These are phyloP conservation scores for Limtongozyma cylindracea DNA, from an alignment of 805 yeast species.

Conservation along the genomic window DNA sequence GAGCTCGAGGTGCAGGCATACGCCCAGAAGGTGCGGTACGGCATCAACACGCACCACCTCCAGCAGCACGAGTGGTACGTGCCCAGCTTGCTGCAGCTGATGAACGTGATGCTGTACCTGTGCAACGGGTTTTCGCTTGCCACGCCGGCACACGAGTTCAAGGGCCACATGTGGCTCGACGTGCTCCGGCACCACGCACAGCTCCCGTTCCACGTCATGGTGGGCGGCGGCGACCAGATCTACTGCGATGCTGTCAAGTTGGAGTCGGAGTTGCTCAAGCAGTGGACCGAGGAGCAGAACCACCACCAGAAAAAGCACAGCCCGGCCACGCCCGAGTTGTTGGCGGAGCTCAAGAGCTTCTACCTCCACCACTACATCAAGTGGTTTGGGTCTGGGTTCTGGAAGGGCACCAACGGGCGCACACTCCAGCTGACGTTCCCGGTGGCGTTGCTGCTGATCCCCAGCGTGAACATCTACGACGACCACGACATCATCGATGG, in stretches of 20 bases:
- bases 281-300: constrained; percentile 37
- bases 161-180: constrained; percentile 71
- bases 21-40: constrained; percentile 43
- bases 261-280: constrained; percentile 21
- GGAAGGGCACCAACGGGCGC: constrained; percentile 45
- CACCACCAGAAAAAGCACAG: constrained; percentile 14
- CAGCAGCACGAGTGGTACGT: constrained; percentile 23
- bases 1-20: constrained; percentile 16
- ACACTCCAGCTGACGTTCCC: constrained; percentile 51
- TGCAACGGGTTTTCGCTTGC: constrained; percentile 78
- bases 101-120: constrained; percentile 66
- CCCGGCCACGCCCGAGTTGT: constrained; percentile 19
- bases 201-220: constrained; percentile 67
- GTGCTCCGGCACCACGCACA: constrained; percentile 38
- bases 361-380: constrained; percentile 51
- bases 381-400: constrained; percentile 84
- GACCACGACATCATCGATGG: constrained; percentile 97
- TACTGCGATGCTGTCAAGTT: constrained; percentile 65
- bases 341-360: constrained; percentile 28
- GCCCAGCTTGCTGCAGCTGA: constrained; percentile 37
- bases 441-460: constrained; percentile 57
- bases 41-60: constrained; percentile 14
- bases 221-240: constrained; percentile 95
- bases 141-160: constrained; percentile 39
- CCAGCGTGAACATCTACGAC: constrained; percentile 68